Evolutionary conservation across 352 stramenopile genomes (phyloP), one percentile per base, ranked within the genome.

Genomic region (Pythium sukuiense): DNA sequence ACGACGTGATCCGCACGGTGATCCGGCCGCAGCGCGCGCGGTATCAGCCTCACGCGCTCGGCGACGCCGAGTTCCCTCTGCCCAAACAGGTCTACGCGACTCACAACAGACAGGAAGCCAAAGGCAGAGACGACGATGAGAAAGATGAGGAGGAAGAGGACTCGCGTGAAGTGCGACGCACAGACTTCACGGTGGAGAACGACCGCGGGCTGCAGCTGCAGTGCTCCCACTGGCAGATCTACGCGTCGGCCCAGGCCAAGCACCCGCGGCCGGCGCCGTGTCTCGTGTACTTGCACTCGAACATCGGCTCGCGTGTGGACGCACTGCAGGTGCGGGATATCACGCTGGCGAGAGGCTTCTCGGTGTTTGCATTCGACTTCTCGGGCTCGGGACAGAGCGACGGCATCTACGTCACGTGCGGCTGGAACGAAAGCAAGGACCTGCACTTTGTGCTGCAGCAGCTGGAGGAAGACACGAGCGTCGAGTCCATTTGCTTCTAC

Each of bases 401-500:
- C 59, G 88, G 86, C 33, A 77, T 92, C 43, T 95, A 92, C 69
- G 86, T 96, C 61, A 96, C 86, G 5, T 89, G 93, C 77, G 88
- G 88, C 43, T 95, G 83, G 83, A 92, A 92, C 69, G 88, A 95
- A 58, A 72, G 76, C 16, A 70, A 81, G 49, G 88, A 96, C 60
- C 64, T 96, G 57, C 73, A 89, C 43, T 74, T 74, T 30, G 83
- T 96, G 45, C 70, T 95, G 52, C 69, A 90, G 67, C 75, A 74
- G 8, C 45, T 94, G 0, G 82, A 92, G 30, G 46, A 62, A 12
- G 72, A 91, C 59, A 37, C 49, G 3, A 77, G 61, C 27, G 82
- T 94, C 24, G 72, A 73, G 30, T 73, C 82, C 9, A 72, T 94
- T 55, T 86, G 76, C 57, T 70, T 95, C 29, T 95, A 89, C 64